Conservation (phyloP, 2,329 filamentous ascomycete species). For the Cryoendolithus antarcticus region DNA sequence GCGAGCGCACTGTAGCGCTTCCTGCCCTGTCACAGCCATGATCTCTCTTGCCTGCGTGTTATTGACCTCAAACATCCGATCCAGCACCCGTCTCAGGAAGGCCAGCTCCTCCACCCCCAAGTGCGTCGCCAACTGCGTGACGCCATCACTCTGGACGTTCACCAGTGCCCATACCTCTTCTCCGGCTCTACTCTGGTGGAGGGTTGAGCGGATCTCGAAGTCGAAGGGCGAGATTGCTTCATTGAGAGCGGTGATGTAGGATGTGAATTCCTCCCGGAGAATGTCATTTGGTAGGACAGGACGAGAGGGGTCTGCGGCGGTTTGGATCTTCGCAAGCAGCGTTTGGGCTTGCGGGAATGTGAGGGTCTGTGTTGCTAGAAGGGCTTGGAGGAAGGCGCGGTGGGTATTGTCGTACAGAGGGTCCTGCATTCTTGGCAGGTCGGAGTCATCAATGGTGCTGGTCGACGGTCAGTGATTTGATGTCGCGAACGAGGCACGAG, state of each 20-base stretch:
- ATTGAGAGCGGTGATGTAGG: slow-evolving; percentile 59
- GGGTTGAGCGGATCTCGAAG: slow-evolving; percentile 67
- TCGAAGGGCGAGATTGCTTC: slow-evolving; percentile 66
- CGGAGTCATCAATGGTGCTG: too few relatives aligned
- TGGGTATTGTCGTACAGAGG: slow-evolving; percentile 50
- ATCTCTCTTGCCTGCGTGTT: slow-evolving; percentile 72
- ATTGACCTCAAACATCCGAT: slow-evolving; percentile 82
- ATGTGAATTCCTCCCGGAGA: slow-evolving; percentile 52
- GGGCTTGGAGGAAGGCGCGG: slow-evolving; percentile 80
- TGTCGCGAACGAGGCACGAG: too few relatives aligned
- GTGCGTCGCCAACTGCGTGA: slow-evolving; percentile 77
- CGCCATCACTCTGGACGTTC: slow-evolving; percentile 72
- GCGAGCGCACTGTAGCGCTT: slow-evolving; percentile 56
- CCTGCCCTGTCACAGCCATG: slow-evolving; percentile 67
- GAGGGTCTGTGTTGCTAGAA: slow-evolving; percentile 66
- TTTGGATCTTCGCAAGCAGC: slow-evolving; percentile 65
- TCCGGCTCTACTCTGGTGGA: slow-evolving; percentile 53
- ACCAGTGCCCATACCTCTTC: slow-evolving; percentile 60
- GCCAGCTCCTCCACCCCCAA: slow-evolving; percentile 74
- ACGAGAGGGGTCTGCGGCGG: slow-evolving; percentile 39
- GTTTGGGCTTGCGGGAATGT: slow-evolving; percentile 62
- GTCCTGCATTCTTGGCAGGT: too few relatives aligned
- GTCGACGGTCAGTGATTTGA: too few relatives aligned
- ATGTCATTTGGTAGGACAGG: slow-evolving; percentile 49
- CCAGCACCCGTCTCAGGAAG: slow-evolving; percentile 76